Conservation (phyloP, 805 yeast genomes). For the Babjeviella inositovora region DNA sequence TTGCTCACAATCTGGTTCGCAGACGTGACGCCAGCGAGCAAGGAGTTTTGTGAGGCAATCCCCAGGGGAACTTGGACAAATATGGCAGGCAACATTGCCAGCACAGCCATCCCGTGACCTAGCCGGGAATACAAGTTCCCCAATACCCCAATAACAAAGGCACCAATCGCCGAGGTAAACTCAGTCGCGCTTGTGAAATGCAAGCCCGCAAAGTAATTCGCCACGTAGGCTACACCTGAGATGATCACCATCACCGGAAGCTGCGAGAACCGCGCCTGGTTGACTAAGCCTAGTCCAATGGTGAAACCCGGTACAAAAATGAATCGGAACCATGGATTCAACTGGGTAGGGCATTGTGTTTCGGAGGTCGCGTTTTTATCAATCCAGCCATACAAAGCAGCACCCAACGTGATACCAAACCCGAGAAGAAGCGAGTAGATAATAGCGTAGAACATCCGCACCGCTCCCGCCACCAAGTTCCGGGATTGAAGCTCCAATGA, state of each 20-base stretch:
- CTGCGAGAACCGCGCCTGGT: slow-evolving; percentile 76
- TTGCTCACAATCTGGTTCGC: slow-evolving; percentile 53
- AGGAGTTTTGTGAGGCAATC: slow-evolving; percentile 77
- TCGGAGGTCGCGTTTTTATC: slow-evolving; percentile 15
- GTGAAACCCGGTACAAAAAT: slow-evolving; percentile 71
- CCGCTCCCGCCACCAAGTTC: slow-evolving; percentile 26
- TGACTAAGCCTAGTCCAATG: slow-evolving; percentile 47
- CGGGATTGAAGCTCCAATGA: slow-evolving; percentile 25
- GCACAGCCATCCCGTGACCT: slow-evolving; percentile 82
- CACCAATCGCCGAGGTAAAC: slow-evolving; percentile 80
- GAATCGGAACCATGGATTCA: slow-evolving; percentile 46
- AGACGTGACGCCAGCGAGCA: slow-evolving; percentile 61
- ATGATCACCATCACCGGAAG: slow-evolving; percentile 72
- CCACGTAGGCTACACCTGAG: slow-evolving; percentile 70
- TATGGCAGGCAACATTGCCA: slow-evolving; percentile 92
- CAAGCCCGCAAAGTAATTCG: slow-evolving; percentile 60
- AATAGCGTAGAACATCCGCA: slow-evolving; percentile 28
- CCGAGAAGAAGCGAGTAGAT: slow-evolving; percentile 26
- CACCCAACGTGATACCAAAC: slow-evolving; percentile 27
- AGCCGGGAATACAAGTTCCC: slow-evolving; percentile 83
- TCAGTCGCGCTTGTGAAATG: slow-evolving; percentile 64
- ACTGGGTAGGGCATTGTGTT: slow-evolving; percentile 9
- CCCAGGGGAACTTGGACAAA: slow-evolving; percentile 94
- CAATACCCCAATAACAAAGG: slow-evolving; percentile 75
- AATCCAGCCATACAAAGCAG: slow-evolving; percentile 28